Evolutionary conservation across 441 rosid species (phyloP).

Genomic region (Manihot esculenta): DNA sequence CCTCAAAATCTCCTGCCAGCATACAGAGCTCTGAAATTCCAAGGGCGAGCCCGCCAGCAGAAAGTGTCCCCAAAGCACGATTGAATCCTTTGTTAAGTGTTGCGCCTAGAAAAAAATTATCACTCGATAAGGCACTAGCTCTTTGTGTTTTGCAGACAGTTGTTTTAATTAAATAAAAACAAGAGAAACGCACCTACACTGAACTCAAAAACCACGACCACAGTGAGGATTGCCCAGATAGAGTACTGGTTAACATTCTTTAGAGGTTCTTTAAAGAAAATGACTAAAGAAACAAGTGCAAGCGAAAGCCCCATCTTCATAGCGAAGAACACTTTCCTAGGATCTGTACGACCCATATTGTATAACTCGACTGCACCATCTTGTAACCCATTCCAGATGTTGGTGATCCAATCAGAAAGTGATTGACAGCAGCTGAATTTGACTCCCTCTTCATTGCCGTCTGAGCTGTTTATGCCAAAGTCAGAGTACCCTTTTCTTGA

Average conservation of each 20-base stretch:
- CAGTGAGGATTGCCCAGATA: conserved; percentile 91
- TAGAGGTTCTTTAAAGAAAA: conserved; percentile 65
- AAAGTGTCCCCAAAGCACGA: conserved; percentile 80
- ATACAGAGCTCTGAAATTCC: conserved; percentile 71
- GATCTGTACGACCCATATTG: conserved; percentile 82
- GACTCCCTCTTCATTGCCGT: conserved; percentile 26
- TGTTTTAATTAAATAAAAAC: not conserved
- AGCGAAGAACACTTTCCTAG: conserved; percentile 63
- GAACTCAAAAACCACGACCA: conserved; percentile 86
- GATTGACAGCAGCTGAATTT: conserved; percentile 46
- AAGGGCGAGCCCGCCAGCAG: conserved; percentile 80
- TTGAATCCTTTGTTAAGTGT: conserved; percentile 78
- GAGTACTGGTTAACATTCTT: conserved; percentile 57
- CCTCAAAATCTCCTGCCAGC: conserved; percentile 52
- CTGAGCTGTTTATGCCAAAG: conserved; percentile 44
- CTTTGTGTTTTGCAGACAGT: too few relatives aligned
- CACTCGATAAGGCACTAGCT: not conserved
- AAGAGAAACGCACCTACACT: conserved; percentile 56
- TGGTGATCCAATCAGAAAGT: conserved; percentile 42
- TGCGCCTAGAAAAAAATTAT: conserved; percentile 30
- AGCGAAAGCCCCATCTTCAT: conserved; percentile 79
- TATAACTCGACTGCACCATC: conserved; percentile 35
- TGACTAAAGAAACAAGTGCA: conserved; percentile 53
- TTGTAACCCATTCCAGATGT: conserved; percentile 35
- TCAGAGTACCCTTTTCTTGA: conserved; percentile 48